These are phyloP conservation scores for Termitomyces titanicus DNA, from an alignment of 768 basidiomycete species.

Conservation along the genomic window DNA sequence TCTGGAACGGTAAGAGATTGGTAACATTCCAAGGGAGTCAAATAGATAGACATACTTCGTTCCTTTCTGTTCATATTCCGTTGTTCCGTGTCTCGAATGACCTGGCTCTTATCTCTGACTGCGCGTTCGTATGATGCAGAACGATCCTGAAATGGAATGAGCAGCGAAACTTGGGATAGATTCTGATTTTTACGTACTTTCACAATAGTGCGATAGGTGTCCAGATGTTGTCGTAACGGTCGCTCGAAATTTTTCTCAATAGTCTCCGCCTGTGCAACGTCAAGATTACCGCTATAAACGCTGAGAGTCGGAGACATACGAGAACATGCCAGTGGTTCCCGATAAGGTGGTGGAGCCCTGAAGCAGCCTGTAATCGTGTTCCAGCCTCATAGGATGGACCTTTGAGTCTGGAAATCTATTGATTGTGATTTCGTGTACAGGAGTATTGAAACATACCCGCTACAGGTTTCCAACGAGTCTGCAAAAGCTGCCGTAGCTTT, in stretches of 20 bases:
- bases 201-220: conserved; percentile 72
- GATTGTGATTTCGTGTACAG: background rate
- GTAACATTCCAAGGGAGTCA: background rate
- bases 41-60: conserved; percentile 55
- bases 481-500: conserved; percentile 83
- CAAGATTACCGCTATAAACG: conserved; percentile 1
- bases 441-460: conserved; percentile 51
- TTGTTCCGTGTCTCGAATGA: conserved; percentile 83
- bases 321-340: conserved; percentile 92
- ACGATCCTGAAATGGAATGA: conserved; percentile 55
- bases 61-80: conserved; percentile 82
- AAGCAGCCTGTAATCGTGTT: conserved; percentile 78
- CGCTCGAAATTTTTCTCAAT: conserved; percentile 87
- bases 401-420: conserved; percentile 49
- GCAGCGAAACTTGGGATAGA: background rate
- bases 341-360: conserved; percentile 88
- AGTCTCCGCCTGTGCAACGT: conserved; percentile 61
- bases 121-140: conserved; percentile 80
- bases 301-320: conserved; percentile 39
- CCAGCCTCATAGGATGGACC: conserved; percentile 79
- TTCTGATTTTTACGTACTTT: conserved; percentile 38
- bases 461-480: conserved; percentile 79
- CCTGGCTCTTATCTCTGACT: conserved; percentile 77
- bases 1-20: conserved; percentile 42
- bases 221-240: conserved; percentile 81